These are phyloP conservation scores for Tricholoma terreum DNA, from an alignment of 768 basidiomycete genomes.

Conservation along the genomic window DNA sequence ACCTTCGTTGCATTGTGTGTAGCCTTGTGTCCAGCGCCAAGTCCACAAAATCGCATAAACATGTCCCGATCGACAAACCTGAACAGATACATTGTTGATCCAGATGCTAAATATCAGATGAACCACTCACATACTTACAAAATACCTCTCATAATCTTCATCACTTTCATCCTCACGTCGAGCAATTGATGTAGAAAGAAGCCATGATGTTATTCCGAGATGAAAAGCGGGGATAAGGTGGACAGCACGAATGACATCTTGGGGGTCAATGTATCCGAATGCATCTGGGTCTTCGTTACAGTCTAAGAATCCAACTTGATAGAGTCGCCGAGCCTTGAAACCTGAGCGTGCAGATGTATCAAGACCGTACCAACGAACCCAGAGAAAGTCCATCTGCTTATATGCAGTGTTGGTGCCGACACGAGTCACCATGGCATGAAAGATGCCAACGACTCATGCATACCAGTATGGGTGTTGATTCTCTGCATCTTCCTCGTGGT, in stretches of 20 bases:
- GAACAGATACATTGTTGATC: too few species aligned
- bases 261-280: constrained; percentile 49
- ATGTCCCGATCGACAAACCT: too few species aligned
- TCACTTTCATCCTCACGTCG: background rate
- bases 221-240: background rate
- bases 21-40: too few species aligned
- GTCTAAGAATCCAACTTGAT: constrained; percentile 18
- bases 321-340: constrained; percentile 1
- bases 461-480: constrained; percentile 24
- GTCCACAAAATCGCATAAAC: too few species aligned
- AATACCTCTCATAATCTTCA: background rate
- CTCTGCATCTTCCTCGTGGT: background rate
- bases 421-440: constrained; percentile 11
- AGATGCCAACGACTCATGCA: constrained; percentile 27
- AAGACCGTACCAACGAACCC: too few species aligned
- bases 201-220: background rate
- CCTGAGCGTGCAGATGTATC: constrained; percentile 7
- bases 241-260: constrained; percentile 30
- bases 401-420: background rate
- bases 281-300: constrained; percentile 12
- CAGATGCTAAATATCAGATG: too few species aligned
- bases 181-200: background rate
- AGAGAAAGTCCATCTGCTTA: too few species aligned
- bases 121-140: background rate
- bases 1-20: too few species aligned